A percentile compares a stretch with the other conserved stretches of the same genome.
phyloP scores from a whole-genome alignment of 352 stramenopile genomes.

The Elongisporangium anandrum region DNA sequence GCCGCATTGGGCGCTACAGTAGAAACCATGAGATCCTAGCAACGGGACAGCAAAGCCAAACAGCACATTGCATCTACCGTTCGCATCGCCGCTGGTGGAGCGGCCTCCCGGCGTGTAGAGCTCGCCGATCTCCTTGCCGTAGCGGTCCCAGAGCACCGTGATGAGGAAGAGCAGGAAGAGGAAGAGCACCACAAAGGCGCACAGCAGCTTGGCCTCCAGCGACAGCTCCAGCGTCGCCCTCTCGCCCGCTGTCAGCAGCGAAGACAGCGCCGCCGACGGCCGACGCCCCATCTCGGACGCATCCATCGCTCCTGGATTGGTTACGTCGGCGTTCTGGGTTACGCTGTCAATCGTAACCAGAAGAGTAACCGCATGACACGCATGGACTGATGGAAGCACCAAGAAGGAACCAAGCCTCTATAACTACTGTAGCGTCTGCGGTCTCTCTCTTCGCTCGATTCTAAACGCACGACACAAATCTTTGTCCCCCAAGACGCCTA shows the following conservation, averaged over 20 bases:
- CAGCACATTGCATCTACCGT: constrained; percentile 13
- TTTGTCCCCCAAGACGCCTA: background rate
- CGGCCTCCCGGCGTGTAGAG: constrained; percentile 56
- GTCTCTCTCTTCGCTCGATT: background rate
- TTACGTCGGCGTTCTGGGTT: background rate
- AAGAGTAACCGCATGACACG: background rate
- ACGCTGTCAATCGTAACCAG: background rate
- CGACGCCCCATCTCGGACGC: background rate
- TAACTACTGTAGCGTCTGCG: background rate
- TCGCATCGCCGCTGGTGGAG: constrained; percentile 14
- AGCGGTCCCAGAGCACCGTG: constrained; percentile 76
- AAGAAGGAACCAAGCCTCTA: background rate
- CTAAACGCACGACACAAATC: background rate
- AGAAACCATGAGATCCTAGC: background rate
- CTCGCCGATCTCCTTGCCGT: constrained; percentile 78
- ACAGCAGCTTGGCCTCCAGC: constrained; percentile 68
- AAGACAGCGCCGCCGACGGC: background rate
- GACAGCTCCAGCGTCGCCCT: constrained; percentile 31
- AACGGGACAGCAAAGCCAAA: background rate
- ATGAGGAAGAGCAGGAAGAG: constrained; percentile 84
- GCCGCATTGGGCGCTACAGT: constrained; percentile 4
- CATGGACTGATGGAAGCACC: constrained; percentile 8
- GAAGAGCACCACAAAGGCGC: constrained; percentile 55
- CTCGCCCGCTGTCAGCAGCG: constrained; percentile 19
- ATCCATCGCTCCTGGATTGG: background rate